Evolutionary conservation across 805 yeast genomes (phyloP), one percentile per base, ranked within the genome.

Genomic region (Lipomyces orientalis): DNA sequence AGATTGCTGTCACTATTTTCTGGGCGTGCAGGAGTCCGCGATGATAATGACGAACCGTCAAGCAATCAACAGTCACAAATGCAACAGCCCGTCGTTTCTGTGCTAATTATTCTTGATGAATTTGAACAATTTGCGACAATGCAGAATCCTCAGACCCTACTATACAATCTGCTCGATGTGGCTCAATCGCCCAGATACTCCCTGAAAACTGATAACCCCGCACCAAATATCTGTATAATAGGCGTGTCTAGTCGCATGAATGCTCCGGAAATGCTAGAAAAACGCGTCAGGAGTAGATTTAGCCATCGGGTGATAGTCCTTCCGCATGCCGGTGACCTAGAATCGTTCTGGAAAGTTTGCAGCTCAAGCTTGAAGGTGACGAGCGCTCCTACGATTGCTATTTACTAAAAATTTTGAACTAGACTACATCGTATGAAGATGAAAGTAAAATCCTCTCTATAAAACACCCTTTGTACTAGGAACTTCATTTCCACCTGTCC

Each of bases 401-500:
- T 43, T 43, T 43, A 43, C 5, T 37, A 37, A 37, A 43, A 43
- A 8, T 43, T 0, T 10, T 6, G n/a, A 16, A 43, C 7, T 43
- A 43, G 16, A 43, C 49, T 43, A n/a, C 49, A 43, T 43, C 3
- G 6, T 43, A 22, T 16, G 9, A 43, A 14, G 4, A 43, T 43
- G 10, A n/a, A 43, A 43, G 19, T 6, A 43, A 19, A 43, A 43
- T 43, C 5, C 43, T 29, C 9, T 19, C 55, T 66, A 73, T 62
- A 94, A 82, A 10, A 95, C 98, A 64, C 99, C 99, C 81, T 95
- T 95, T 10, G 99, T 95, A 64, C 97, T 89, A 25, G 99, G 99
- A 58, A 95, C 91, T 69, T 95, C 99, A 76, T 92, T 84, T 16
- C 29, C 54, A 39, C 98, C 98, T 39, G 92, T 92, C 72, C 85